Conservation (phyloP, 305 asterid species). For the Plantago lanceolata region DNA sequence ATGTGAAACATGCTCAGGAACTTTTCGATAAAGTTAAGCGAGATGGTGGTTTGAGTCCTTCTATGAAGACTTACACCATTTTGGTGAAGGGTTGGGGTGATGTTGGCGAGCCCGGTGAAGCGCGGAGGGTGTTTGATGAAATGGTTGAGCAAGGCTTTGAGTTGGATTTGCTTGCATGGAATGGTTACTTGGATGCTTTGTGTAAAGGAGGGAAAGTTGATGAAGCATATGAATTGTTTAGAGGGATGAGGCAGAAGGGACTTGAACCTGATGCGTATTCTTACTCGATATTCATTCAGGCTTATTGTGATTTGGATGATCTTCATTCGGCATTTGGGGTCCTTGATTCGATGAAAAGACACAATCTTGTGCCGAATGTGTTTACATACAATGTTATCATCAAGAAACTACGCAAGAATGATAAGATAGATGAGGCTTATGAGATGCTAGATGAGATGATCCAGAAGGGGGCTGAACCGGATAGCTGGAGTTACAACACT, state of each 20-base stretch:
- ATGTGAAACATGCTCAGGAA: constrained; percentile 62
- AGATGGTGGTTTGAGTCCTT: constrained; percentile 36
- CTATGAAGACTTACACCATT: constrained; percentile 69
- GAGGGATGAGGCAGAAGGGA: constrained; percentile 49
- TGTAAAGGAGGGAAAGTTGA: constrained; percentile 72
- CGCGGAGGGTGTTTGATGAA: constrained; percentile 66
- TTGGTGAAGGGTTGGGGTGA: constrained; percentile 83
- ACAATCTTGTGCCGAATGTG: constrained; percentile 62
- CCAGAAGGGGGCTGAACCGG: constrained; percentile 44
- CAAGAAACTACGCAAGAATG: constrained; percentile 66
- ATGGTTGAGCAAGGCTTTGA: constrained; percentile 59
- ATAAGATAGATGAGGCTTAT: constrained; percentile 64
- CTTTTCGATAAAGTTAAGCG: constrained; percentile 53
- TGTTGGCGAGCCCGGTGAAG: constrained; percentile 42
- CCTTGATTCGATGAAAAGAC: constrained; percentile 66
- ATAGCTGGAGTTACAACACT: constrained; percentile 76
- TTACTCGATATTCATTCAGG: constrained; percentile 65
- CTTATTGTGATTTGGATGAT: constrained; percentile 53
- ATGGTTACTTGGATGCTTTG: constrained; percentile 56
- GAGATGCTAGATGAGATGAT: constrained; percentile 70
- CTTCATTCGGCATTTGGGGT: constrained; percentile 60
- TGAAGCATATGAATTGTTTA: constrained; percentile 58
- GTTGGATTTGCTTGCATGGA: constrained; percentile 74
- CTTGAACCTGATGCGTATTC: constrained; percentile 75
- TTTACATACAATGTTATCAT: constrained; percentile 66